Evolutionary conservation across 192 early-diverging fungal species (phyloP).

Genomic region (Coemansia sp.): DNA sequence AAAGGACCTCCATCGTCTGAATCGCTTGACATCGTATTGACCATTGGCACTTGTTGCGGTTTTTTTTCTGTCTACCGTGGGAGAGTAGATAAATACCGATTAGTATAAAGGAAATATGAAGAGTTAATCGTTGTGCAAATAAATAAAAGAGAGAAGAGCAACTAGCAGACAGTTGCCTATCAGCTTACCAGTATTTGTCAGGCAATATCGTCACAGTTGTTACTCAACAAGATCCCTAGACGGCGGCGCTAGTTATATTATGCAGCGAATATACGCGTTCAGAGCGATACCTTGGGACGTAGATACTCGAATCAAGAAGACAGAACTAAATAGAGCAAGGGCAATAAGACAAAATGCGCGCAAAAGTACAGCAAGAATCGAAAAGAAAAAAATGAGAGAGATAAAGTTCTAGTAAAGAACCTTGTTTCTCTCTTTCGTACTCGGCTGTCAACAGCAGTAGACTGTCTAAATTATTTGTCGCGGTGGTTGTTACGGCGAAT

Average conservation of each 20-base stretch:
- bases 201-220: background rate
- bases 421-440: background rate
- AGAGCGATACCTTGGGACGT: background rate
- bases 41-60: background rate
- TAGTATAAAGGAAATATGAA: background rate
- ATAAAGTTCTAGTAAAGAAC: background rate
- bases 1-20: constrained; percentile 11
- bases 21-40: constrained; percentile 1
- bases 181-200: background rate
- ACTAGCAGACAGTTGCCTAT: background rate
- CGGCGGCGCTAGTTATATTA: background rate
- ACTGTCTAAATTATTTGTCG: background rate
- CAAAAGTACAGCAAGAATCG: background rate
- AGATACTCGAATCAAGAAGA: background rate
- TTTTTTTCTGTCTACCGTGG: background rate
- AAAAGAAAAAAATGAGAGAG: background rate
- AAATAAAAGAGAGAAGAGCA: background rate
- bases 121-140: background rate
- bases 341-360: background rate
- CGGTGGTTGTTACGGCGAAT: constrained; percentile 5
- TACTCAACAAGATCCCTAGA: background rate
- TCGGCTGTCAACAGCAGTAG: background rate
- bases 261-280: background rate
- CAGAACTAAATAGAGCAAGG: background rate
- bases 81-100: background rate